A percentile compares a stretch with the other conserved stretches of the same genome.
Evolutionary conservation across 139 green algal genomes (phyloP).

Genomic region (Astrephomene gubernaculifera): DNA sequence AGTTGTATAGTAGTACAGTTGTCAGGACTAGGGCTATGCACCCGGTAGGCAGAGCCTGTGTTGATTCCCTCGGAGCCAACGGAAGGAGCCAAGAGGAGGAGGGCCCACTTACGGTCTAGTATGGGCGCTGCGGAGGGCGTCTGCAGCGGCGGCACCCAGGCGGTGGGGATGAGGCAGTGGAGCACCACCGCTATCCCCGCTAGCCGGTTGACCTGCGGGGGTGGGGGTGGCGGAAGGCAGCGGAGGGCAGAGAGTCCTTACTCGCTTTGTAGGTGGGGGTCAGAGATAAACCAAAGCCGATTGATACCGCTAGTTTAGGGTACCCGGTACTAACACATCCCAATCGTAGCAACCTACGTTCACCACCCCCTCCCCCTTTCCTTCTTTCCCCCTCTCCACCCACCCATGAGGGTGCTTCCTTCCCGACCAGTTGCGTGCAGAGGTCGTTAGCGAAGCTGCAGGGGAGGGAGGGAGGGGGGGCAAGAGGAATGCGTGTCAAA

Average conservation of each 20-base stretch:
- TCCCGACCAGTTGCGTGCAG: conserved; percentile 73
- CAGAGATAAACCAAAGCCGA: no score
- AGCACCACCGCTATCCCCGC: conserved; percentile 83
- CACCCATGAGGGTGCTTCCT: conserved; percentile 54
- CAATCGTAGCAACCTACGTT: no score
- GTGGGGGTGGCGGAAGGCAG: not conserved
- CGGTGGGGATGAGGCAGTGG: conserved; percentile 86
- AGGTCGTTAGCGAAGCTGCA: conserved; percentile 80
- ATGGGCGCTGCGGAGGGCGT: conserved; percentile 58
- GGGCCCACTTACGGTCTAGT: not conserved
- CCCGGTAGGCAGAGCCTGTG: no score
- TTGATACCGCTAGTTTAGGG: no score
- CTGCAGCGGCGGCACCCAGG: conserved; percentile 83
- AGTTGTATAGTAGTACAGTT: no score
- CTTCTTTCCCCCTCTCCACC: not conserved
- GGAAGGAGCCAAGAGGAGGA: not conserved
- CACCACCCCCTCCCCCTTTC: no score
- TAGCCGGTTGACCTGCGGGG: conserved; percentile 86
- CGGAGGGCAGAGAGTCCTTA: no score
- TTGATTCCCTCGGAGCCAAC: no score
- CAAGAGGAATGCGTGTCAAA: not conserved
- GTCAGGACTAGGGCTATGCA: no score
- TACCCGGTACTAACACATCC: no score
- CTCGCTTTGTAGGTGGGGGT: no score
- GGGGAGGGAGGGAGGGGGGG: not conserved